Conservation (phyloP, 257 asterid species). For the Scutellaria barbata region DNA sequence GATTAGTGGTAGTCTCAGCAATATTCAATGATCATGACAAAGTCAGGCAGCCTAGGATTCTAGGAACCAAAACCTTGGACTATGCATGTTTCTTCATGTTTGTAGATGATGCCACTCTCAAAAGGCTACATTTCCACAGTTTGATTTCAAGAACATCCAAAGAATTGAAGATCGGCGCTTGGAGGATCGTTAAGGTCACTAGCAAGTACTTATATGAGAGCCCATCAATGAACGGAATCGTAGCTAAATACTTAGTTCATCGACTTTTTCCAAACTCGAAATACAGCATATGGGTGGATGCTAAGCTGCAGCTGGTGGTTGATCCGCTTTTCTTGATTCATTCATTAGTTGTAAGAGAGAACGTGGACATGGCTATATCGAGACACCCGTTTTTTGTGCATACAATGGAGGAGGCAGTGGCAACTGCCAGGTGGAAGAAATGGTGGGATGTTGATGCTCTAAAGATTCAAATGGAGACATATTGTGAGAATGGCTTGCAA, state of each 20-base stretch:
- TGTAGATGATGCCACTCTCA: conserved; percentile 72
- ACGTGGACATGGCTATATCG: conserved; percentile 83
- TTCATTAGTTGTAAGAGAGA: conserved; percentile 60
- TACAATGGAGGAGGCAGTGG: conserved; percentile 88
- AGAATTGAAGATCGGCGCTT: conserved; percentile 64
- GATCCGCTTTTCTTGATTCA: conserved; percentile 85
- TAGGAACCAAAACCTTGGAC: conserved; percentile 67
- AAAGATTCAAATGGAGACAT: conserved; percentile 79
- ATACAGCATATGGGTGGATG: conserved; percentile 89
- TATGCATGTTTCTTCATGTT: conserved; percentile 82
- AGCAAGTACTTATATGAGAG: conserved; percentile 53
- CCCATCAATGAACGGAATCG: conserved; percentile 87
- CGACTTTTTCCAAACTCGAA: conserved; percentile 86
- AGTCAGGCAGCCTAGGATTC: conserved; percentile 88
- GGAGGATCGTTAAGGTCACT: conserved; percentile 70
- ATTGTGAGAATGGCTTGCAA: conserved; percentile 78
- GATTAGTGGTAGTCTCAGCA: conserved; percentile 85
- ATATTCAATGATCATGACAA: conserved; percentile 89
- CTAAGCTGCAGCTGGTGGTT: conserved; percentile 81
- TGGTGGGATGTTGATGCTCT: conserved; percentile 81
- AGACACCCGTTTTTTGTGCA: conserved; percentile 75
- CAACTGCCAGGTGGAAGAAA: conserved; percentile 92
- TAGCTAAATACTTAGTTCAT: conserved; percentile 71
- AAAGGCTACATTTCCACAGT: conserved; percentile 53
- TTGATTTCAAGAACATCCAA: conserved; percentile 49